Base-by-base conservation (phyloP, 805 yeast species). In the Nakazawaea ernobii region DNA sequence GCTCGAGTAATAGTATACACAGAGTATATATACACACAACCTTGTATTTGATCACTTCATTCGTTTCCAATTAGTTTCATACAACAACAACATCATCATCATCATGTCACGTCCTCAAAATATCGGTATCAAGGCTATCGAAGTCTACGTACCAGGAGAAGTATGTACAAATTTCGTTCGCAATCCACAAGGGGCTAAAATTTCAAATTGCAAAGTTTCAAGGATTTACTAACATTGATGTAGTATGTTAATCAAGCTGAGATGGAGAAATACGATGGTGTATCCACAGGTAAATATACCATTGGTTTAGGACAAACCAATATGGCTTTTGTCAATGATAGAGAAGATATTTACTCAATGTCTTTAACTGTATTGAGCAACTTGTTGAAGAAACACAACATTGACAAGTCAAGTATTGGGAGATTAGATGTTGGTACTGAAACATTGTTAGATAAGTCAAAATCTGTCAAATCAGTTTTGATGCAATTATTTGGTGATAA, bases 371-470 rank as follows among this genome's bases (percentile, higher is more conserved):
- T 77, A 17, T 75, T 86, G 52, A 79, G 85, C 52, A 80, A 80
- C 50, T 78, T 94, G 62, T 70, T 94, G 60, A 75, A 80, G 60
- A 84, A 90, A 74, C 83, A 89, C 77, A 74, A 82, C 66, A 78
- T 94, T 59, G 97, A 92, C 67, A 80, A 88, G 44, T 71, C 75
- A 63, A 70, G 77, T 48, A 80, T 94, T 62, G 99, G 99, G 59
- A 83, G 99, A 67, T 77, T 94, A 59, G 99, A 94, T 71, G 98
- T 94, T 53, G 99, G 99, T 61, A 94, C 99, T 49, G 99, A 94
- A 75, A 92, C 99, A 43, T 75, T 94, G 59, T 75, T 94, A 58
- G 99, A 94, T 71, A 94, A 94, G 72, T 90, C 98, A 58, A 94
- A 94, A 75, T 86, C 96, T 38, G 96, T 92, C 62, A 94, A 94